Evolutionary conservation across 192 early-diverging fungal species (phyloP).

Genomic region (Entomortierella beljakovae): DNA sequence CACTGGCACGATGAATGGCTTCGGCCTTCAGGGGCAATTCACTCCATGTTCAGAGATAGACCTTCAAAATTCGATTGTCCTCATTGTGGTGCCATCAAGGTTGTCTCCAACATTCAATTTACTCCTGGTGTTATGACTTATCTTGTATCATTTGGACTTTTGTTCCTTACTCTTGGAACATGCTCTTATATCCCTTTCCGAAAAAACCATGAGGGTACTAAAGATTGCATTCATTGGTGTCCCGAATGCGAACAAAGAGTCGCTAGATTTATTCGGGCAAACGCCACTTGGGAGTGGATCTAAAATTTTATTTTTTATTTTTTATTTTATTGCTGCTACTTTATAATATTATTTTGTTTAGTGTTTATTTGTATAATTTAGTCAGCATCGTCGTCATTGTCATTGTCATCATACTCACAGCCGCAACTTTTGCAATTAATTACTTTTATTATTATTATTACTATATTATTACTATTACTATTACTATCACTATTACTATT

Average conservation of each 20-base stretch:
- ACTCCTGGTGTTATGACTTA: conserved; percentile 44
- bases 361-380: conserved; percentile 1
- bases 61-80: conserved; percentile 50
- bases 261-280: conserved; percentile 34
- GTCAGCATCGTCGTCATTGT: not conserved
- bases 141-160: conserved; percentile 38
- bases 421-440: too few relatives aligned
- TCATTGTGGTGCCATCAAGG: conserved; percentile 42
- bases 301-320: not conserved
- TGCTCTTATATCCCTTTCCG: conserved; percentile 32
- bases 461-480: not conserved
- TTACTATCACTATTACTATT: not conserved
- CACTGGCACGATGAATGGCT: conserved; percentile 51
- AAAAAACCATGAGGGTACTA: conserved; percentile 36
- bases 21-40: conserved; percentile 41
- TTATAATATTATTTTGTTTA: conserved; percentile 1
- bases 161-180: conserved; percentile 43
- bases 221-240: conserved; percentile 52
- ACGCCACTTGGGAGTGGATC: conserved; percentile 44
- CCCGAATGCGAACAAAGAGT: conserved; percentile 23
- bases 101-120: conserved; percentile 35
- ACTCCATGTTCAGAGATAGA: conserved; percentile 34
- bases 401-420: too few relatives aligned
- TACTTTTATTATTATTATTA: too few relatives aligned
- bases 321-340: not conserved